A percentile compares a stretch with the other conserved stretches of the same genome.
Conservation (phyloP, 352 stramenopile genomes). For the Plasmopara viticola region DNA sequence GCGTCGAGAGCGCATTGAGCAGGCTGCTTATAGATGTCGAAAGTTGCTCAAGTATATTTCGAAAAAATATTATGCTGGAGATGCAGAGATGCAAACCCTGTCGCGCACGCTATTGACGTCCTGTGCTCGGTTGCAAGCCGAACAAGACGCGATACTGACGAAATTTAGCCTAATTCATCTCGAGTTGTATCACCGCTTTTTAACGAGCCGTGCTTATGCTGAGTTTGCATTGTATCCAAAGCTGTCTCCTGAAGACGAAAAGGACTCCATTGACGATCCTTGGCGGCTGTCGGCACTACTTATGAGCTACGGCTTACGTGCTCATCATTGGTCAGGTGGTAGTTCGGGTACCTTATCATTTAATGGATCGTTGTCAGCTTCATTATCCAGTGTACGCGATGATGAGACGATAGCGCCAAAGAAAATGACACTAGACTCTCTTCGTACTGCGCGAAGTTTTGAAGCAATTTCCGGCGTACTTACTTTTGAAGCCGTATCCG, state of each 20-base stretch:
- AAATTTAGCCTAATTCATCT: slow-evolving; percentile 84
- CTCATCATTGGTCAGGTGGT: slow-evolving; percentile 56
- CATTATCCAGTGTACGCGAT: slow-evolving; percentile 16
- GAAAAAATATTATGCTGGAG: slow-evolving; percentile 76
- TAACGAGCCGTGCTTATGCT: slow-evolving; percentile 76
- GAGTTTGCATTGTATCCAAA: slow-evolving; percentile 80
- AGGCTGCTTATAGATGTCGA: slow-evolving; percentile 52
- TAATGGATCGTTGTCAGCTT: slow-evolving; percentile 18
- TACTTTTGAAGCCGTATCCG: slow-evolving; percentile 61
- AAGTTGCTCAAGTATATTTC: slow-evolving; percentile 80
- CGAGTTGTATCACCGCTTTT: slow-evolving; percentile 80
- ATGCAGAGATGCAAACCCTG: slow-evolving; percentile 66
- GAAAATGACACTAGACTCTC: slow-evolving; percentile 63
- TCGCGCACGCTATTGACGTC: slow-evolving; percentile 62
- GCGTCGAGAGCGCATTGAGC: slow-evolving; percentile 54
- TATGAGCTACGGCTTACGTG: slow-evolving; percentile 75
- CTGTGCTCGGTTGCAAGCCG: slow-evolving; percentile 55
- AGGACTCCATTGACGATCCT: slow-evolving; percentile 58
- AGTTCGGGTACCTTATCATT: slow-evolving; percentile 16
- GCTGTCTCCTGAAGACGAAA: slow-evolving; percentile 43
- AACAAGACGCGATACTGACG: slow-evolving; percentile 78
- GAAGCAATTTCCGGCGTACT: slow-evolving; percentile 72
- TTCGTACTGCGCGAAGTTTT: slow-evolving; percentile 57
- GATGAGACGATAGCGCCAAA: slow-evolving; percentile 24
- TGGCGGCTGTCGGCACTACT: slow-evolving; percentile 64